Evolutionary conservation across 139 green algal species (phyloP).

Genomic region (Chlamydomonas sphaeroides): DNA sequence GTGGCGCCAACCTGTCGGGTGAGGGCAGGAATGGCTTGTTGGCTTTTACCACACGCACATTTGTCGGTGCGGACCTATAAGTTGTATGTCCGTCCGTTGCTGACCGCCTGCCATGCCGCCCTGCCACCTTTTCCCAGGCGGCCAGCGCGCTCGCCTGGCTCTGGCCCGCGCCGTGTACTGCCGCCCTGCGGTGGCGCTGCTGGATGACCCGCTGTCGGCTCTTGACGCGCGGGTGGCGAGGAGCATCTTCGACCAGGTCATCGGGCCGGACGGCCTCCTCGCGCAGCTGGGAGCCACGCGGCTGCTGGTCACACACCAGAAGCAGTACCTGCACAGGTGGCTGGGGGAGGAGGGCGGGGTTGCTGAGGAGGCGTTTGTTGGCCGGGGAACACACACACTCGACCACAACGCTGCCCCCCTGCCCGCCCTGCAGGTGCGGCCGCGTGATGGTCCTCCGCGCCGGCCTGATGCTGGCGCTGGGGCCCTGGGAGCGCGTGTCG

Average conservation of each 20-base stretch:
- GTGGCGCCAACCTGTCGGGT: constrained; percentile 81
- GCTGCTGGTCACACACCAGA: constrained; percentile 84
- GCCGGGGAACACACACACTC: too few species aligned
- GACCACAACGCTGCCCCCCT: too few species aligned
- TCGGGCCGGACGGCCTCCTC: constrained; percentile 57
- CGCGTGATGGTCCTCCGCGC: constrained; percentile 67
- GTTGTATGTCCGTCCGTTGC: too few species aligned
- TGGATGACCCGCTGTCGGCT: constrained; percentile 84
- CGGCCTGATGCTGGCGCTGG: too few species aligned
- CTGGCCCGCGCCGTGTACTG: constrained; percentile 78
- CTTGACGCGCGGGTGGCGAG: constrained; percentile 73
- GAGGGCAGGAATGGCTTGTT: too few species aligned
- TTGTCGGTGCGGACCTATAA: too few species aligned
- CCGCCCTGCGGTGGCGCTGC: constrained; percentile 62
- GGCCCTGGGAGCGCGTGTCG: too few species aligned
- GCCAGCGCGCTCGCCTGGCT: constrained; percentile 77
- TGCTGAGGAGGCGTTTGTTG: too few species aligned
- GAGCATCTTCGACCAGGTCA: constrained; percentile 67
- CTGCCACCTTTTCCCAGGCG: constrained; percentile 46
- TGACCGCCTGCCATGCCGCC: too few species aligned
- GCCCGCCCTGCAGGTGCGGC: constrained; percentile 59
- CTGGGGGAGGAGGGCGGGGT: constrained; percentile 35
- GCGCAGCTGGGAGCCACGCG: constrained; percentile 46
- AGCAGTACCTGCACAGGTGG: constrained; percentile 80
- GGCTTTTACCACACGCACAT: too few species aligned